Evolutionary conservation across 805 yeast genomes (phyloP).

Genomic region (Phaffomyces opuntiae): DNA sequence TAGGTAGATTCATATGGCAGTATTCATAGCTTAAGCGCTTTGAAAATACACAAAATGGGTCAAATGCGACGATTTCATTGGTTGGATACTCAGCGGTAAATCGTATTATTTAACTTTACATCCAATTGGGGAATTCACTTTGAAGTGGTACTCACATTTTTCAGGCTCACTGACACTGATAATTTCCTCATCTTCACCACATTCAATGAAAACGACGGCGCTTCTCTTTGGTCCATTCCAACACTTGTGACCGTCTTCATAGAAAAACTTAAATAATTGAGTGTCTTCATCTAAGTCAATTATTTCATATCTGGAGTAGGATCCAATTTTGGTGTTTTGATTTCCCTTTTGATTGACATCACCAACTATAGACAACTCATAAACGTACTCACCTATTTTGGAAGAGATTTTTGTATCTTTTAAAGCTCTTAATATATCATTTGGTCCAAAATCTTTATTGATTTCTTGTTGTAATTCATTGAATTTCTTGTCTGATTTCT

Average conservation of each 20-base stretch:
- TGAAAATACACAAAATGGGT: too few species aligned
- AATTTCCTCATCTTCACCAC: constrained; percentile 55
- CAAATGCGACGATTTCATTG: too few species aligned
- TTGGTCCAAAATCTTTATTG: constrained; percentile 44
- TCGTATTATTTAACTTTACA: constrained; percentile 19
- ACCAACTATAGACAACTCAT: constrained; percentile 53
- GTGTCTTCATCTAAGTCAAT: constrained; percentile 26
- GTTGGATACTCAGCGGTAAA: background rate
- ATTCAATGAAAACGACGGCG: constrained; percentile 53
- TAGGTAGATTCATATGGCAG: background rate
- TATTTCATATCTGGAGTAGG: constrained; percentile 19
- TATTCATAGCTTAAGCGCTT: background rate
- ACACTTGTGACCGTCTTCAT: constrained; percentile 65
- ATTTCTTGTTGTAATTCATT: constrained; percentile 8
- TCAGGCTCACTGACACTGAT: constrained; percentile 81
- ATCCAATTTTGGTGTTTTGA: constrained; percentile 47
- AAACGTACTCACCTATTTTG: constrained; percentile 63
- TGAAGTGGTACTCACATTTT: constrained; percentile 70
- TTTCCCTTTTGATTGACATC: constrained; percentile 49
- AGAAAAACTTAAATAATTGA: constrained; percentile 33
- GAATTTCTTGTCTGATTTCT: constrained; percentile 14
- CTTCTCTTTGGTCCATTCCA: constrained; percentile 92
- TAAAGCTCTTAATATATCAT: constrained; percentile 57
- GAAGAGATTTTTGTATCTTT: constrained; percentile 39
- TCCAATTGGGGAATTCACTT: constrained; percentile 34